phyloP scores from a whole-genome alignment of 768 basidiomycete species.

The Xerocomus brunneocitrinus region DNA sequence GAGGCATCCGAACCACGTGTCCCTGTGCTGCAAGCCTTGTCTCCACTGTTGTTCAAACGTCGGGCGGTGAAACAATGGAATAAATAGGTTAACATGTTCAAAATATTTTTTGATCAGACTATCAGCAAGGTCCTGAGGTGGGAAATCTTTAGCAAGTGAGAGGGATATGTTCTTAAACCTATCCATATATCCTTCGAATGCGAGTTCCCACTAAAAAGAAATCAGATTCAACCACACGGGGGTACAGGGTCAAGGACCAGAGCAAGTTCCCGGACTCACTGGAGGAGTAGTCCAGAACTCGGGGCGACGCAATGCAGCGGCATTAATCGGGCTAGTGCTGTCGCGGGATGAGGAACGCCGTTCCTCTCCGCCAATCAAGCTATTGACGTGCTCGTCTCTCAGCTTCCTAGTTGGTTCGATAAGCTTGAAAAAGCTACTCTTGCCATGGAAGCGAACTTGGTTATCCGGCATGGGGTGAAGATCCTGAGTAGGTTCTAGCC shows the following conservation, averaged over 20 bases:
- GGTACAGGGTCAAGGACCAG: neutral
- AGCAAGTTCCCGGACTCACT: slow-evolving; percentile 34
- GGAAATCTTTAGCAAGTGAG: slow-evolving; percentile 46
- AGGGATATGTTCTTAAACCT: slow-evolving; percentile 25
- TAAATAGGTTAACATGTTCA: slow-evolving; percentile 47
- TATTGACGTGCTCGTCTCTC: slow-evolving; percentile 47
- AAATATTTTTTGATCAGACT: slow-evolving; percentile 69
- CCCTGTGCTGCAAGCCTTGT: slow-evolving; percentile 47
- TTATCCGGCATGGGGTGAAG: slow-evolving; percentile 32
- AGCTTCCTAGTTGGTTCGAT: slow-evolving; percentile 51
- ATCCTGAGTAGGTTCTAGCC: slow-evolving; percentile 36
- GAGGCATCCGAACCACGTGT: slow-evolving; percentile 57
- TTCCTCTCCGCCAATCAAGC: slow-evolving; percentile 23
- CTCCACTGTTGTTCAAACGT: slow-evolving; percentile 63
- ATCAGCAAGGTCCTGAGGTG: slow-evolving; percentile 55
- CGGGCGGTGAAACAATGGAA: slow-evolving; percentile 68
- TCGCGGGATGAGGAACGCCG: slow-evolving; percentile 14
- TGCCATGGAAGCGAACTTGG: slow-evolving; percentile 55
- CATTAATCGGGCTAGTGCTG: slow-evolving; percentile 18
- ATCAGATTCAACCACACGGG: neutral
- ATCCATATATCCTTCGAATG: slow-evolving; percentile 44
- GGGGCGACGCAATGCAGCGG: slow-evolving; percentile 34
- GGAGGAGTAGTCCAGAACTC: slow-evolving; percentile 57
- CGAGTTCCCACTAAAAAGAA: slow-evolving; percentile 51
- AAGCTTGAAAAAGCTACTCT: slow-evolving; percentile 53